Evolutionary conservation across 495 filamentous ascomycete species (phyloP).

Genomic region (Neurospora sp.): DNA sequence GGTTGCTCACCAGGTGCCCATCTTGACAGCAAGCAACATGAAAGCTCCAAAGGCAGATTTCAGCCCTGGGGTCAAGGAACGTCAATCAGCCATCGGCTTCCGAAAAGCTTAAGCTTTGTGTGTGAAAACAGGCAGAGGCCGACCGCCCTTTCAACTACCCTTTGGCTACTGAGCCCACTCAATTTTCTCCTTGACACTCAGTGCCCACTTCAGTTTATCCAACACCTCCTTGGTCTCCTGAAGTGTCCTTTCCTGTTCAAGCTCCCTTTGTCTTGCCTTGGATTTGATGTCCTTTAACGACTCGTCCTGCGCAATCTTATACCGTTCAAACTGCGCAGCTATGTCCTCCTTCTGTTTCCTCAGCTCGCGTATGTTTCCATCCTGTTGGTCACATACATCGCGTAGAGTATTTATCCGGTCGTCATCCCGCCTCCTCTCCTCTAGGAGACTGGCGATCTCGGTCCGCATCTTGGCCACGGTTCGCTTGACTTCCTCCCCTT

Average conservation of each 20-base stretch:
- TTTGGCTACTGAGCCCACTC: constrained; percentile 34
- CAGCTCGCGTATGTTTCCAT: constrained; percentile 51
- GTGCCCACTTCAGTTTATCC: constrained; percentile 57
- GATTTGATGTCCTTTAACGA: constrained; percentile 47
- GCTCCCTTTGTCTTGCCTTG: constrained; percentile 43
- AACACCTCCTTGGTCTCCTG: constrained; percentile 52
- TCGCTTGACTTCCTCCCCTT: constrained; percentile 49
- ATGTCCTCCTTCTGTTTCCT: constrained; percentile 51
- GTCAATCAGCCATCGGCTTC: not conserved
- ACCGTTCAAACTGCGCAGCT: constrained; percentile 45
- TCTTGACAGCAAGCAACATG: not conserved
- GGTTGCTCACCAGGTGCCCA: not conserved
- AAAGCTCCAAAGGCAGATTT: not conserved
- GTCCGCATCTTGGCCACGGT: constrained; percentile 44
- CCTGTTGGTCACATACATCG: constrained; percentile 59
- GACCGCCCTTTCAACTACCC: not conserved
- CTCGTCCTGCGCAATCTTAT: constrained; percentile 54
- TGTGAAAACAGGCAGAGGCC: not conserved
- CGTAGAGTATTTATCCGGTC: constrained; percentile 48
- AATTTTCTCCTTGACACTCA: constrained; percentile 52
- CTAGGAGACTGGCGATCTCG: constrained; percentile 36
- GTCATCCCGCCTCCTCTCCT: constrained; percentile 46
- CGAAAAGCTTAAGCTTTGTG: not conserved
- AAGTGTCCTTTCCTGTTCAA: constrained; percentile 44
- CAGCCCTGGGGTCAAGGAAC: not conserved